Evolutionary conservation across 2,329 filamentous ascomycete genomes (phyloP).

Genomic region (Ramularia endophylla): DNA sequence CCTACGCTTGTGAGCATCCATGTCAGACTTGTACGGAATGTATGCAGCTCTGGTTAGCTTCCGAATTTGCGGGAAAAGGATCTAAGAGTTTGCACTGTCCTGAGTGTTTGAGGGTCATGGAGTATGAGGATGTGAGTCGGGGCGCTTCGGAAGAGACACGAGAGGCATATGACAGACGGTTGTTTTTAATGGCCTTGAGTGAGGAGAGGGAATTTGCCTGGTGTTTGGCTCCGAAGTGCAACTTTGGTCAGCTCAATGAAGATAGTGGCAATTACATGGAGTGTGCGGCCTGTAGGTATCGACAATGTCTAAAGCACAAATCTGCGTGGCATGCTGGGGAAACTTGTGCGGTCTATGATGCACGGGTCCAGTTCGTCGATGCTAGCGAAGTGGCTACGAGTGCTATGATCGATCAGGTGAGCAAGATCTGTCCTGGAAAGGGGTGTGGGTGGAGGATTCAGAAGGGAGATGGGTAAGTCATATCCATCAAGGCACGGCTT

Average conservation of each 20-base stretch:
- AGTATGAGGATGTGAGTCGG: constrained; percentile 41
- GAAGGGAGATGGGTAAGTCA: constrained; percentile 22
- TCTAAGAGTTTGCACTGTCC: constrained; percentile 50
- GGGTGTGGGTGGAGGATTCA: constrained; percentile 35
- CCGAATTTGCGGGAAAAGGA: constrained; percentile 32
- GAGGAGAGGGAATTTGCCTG: constrained; percentile 45
- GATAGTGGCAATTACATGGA: constrained; percentile 37
- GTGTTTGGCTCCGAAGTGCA: constrained; percentile 48
- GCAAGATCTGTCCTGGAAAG: constrained; percentile 34
- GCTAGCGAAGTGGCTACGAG: constrained; percentile 23
- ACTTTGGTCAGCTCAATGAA: constrained; percentile 47
- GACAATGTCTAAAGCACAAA: constrained; percentile 33
- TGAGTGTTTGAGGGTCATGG: constrained; percentile 43
- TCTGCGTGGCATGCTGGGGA: constrained; percentile 35
- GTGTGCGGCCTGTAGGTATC: constrained; percentile 32
- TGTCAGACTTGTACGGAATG: constrained; percentile 34
- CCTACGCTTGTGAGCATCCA: constrained; percentile 30
- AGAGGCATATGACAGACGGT: constrained; percentile 42
- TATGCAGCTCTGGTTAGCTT: constrained; percentile 35
- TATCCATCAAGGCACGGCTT: no score
- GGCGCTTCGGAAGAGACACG: constrained; percentile 43
- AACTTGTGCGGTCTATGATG: constrained; percentile 36
- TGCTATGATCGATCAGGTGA: constrained; percentile 26
- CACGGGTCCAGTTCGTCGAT: constrained; percentile 25
- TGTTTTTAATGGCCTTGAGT: constrained; percentile 40